A percentile compares a stretch with the other conserved stretches of the same genome.
These are phyloP conservation scores for Chamaenerion angustifolium DNA, from an alignment of 345 rosid genomes.

Conservation along the genomic window DNA sequence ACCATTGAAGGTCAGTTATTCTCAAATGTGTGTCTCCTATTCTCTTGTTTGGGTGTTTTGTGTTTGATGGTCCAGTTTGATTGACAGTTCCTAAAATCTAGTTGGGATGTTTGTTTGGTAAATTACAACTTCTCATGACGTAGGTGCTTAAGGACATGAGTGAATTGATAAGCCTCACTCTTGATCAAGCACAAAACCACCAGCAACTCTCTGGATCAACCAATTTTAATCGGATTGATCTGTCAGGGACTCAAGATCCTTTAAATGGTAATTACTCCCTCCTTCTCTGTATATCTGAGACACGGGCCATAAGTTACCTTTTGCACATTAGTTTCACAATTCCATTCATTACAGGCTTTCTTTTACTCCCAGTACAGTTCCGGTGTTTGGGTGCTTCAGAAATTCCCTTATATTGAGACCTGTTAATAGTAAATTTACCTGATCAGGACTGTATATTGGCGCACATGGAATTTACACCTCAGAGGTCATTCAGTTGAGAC, in stretches of 20 bases:
- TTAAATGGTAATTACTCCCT: slow-evolving; percentile 38
- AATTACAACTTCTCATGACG: slow-evolving; percentile 6
- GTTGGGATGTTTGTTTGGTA: neutral
- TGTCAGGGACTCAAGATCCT: slow-evolving; percentile 51
- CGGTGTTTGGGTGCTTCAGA: no score
- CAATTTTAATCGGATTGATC: slow-evolving; percentile 68
- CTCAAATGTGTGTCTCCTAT: no score
- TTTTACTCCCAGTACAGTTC: no score
- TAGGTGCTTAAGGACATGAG: slow-evolving; percentile 85
- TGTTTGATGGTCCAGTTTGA: no score
- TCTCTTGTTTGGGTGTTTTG: no score
- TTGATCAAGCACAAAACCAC: slow-evolving; percentile 54
- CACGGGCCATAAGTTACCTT: neutral
- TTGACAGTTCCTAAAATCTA: neutral
- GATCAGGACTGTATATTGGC: slow-evolving; percentile 77
- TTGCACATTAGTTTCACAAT: neutral
- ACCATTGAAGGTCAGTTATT: slow-evolving; percentile 61
- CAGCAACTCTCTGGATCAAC: slow-evolving; percentile 74
- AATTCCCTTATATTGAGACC: neutral
- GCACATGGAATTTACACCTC: slow-evolving; percentile 75
- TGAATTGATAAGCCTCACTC: slow-evolving; percentile 63
- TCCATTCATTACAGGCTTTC: no score
- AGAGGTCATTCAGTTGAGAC: slow-evolving; percentile 72
- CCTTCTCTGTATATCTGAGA: neutral
- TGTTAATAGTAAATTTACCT: slow-evolving; percentile 8